Percentiles rank a stretch among this genome's conserved stretches.
These are phyloP conservation scores for Lonicera japonica DNA, from an alignment of 129 eudicot species.

Conservation along the genomic window DNA sequence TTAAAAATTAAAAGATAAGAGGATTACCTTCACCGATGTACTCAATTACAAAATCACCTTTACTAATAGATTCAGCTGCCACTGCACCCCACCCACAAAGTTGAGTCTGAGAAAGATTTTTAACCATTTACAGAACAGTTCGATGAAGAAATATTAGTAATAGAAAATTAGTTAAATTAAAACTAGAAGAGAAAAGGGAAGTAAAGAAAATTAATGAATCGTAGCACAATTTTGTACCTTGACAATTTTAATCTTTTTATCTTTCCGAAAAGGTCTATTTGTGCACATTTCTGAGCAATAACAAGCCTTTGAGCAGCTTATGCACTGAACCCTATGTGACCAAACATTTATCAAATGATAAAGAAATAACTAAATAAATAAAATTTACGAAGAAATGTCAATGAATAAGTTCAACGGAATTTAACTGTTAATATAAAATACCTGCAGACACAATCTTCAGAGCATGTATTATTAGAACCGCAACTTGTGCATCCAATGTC, in stretches of 20 bases:
- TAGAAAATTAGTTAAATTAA: background rate
- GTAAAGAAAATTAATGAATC: background rate
- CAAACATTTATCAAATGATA: constrained; percentile 6
- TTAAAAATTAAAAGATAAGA: constrained; percentile 1
- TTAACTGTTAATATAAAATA: constrained; percentile 23
- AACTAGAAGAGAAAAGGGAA: background rate
- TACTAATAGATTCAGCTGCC: constrained; percentile 67
- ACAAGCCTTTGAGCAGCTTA: constrained; percentile 93
- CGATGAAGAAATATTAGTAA: background rate
- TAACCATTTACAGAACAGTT: background rate
- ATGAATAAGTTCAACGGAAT: background rate
- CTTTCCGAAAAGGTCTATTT: constrained; percentile 86
- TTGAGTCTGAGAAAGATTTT: constrained; percentile 47
- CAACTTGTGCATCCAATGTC: constrained; percentile 77
- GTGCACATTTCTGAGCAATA: constrained; percentile 70
- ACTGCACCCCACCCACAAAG: constrained; percentile 92
- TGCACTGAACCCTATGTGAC: constrained; percentile 66
- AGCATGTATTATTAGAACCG: constrained; percentile 50
- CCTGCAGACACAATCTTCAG: constrained; percentile 93
- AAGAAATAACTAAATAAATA: background rate
- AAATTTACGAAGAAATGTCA: background rate
- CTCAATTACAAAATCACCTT: constrained; percentile 85
- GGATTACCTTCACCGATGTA: constrained; percentile 86
- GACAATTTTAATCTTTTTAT: constrained; percentile 67
- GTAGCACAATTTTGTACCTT: constrained; percentile 33